Base-by-base conservation (phyloP, 2,329 filamentous ascomycete species). In the Ophidiomyces ophidiicola region DNA sequence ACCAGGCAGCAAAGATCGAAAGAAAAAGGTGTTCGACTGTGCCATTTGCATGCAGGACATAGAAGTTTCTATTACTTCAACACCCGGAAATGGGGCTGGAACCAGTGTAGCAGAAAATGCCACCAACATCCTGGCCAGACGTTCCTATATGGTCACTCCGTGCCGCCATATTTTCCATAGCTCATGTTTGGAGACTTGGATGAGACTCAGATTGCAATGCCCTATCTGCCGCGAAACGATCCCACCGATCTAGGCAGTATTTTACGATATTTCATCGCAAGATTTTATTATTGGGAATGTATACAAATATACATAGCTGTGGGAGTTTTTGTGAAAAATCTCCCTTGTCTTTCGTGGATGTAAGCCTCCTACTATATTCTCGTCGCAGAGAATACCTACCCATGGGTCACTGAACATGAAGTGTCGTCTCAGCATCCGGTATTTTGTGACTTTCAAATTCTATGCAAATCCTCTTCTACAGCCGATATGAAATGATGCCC, bases 141-240 rank as follows among this genome's bases (percentile, higher is more conserved):
- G 87, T 35, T 70, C 74, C 50, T 96, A 96, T 62, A 98, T 98
- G 90, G 84, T 96, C 15, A 98, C 90, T 42, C 90, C 90, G 33
- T 98, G 90, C 60, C 70, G 87, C 40, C 90, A 98, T 63, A 86
- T 96, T 34, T 98, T 98, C 58, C 90, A 98, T 57, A 90, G 79
- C 41, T 68, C 72, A 21, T 98, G 90, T 60, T 64, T 98, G 49
- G 88, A 96, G 63, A 86, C 85, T 26, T 96, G 90, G 90, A 90
- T 98, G 82, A 74, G 83, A 55, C 86, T 92, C 58, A 68, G 88
- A 42, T 62, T 98, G 53, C 85, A 94, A 64, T 98, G 90, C 63
- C 90, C 90, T 1, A 94, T 94, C 48, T 96, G 90, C 62, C 72
- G 90, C 50, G 87, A 94, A 64, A 80, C 82, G 43, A 60, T 96